phyloP scores from a whole-genome alignment of 1,284 basidiomycete species.

The Tausonia pullulans region DNA sequence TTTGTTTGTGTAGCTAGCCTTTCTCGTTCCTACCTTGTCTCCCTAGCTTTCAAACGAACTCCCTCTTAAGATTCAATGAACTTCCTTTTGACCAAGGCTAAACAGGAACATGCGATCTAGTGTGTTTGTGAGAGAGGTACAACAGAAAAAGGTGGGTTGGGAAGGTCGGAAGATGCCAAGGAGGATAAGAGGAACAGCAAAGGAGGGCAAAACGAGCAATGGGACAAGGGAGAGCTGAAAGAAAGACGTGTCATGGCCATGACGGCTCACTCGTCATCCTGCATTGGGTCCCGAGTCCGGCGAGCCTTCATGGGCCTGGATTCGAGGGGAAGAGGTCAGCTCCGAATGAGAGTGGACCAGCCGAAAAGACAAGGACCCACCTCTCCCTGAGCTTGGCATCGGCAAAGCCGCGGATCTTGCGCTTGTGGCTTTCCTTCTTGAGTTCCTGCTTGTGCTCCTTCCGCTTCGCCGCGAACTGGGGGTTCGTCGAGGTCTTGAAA shows the following conservation, averaged over 20 bases:
- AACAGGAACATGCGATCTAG: background rate
- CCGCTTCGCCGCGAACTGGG: conserved; percentile 62
- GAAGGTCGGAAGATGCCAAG: too few relatives aligned
- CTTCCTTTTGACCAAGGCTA: background rate
- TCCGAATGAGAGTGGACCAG: too few relatives aligned
- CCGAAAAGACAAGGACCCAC: background rate
- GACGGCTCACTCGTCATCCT: background rate
- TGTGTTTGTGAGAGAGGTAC: background rate
- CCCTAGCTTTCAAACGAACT: too few relatives aligned
- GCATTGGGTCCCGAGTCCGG: background rate
- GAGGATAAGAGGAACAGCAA: too few relatives aligned
- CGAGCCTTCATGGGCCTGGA: background rate
- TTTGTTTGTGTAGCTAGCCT: background rate
- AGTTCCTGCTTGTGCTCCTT: conserved; percentile 53
- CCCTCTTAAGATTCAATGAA: too few relatives aligned
- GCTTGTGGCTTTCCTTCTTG: conserved; percentile 7
- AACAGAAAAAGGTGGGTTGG: background rate
- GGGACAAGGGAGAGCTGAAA: too few relatives aligned
- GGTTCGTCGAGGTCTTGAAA: conserved; percentile 50
- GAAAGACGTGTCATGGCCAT: too few relatives aligned
- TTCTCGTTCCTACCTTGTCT: background rate
- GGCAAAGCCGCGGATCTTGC: conserved; percentile 10
- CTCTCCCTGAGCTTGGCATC: conserved; percentile 21
- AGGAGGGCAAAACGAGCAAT: too few relatives aligned
- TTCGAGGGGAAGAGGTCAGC: too few relatives aligned